A percentile compares a stretch with the other conserved stretches of the same genome.
Evolutionary conservation across 1,284 basidiomycete species (phyloP).

Genomic region (Moniliophthora roreri): DNA sequence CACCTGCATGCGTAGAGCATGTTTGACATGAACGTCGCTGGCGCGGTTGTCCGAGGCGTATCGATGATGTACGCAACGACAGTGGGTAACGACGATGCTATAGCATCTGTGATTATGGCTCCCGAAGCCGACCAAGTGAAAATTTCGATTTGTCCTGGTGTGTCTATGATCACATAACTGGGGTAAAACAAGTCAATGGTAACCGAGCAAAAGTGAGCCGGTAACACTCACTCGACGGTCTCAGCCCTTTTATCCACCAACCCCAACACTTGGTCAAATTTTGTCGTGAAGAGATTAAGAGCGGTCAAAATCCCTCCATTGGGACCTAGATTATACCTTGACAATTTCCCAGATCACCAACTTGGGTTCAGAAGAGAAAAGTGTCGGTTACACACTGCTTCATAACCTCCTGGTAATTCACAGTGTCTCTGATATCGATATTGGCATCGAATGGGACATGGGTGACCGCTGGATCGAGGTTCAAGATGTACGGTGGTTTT

Average conservation of each 20-base stretch:
- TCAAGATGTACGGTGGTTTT: constrained; percentile 92
- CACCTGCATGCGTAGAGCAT: constrained; percentile 99
- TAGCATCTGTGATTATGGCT: constrained; percentile 97
- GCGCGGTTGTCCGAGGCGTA: constrained; percentile 92
- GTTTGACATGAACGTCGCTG: constrained; percentile 99
- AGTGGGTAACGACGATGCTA: constrained; percentile 91
- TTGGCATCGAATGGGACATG: constrained; percentile 93
- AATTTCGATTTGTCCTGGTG: constrained; percentile 99
- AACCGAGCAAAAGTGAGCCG: constrained; percentile 5
- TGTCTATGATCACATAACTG: constrained; percentile 94
- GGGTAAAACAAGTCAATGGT: constrained; percentile 1
- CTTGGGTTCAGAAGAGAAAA: constrained; percentile 16
- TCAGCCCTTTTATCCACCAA: constrained; percentile 91
- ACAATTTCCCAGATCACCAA: constrained; percentile 18
- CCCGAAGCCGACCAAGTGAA: constrained; percentile 99
- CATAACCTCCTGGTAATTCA: constrained; percentile 99
- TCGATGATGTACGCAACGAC: constrained; percentile 98
- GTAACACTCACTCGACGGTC: constrained; percentile 75
- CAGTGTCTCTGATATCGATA: constrained; percentile 97
- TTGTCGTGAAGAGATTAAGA: constrained; percentile 97
- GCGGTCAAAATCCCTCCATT: constrained; percentile 98
- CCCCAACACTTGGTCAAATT: constrained; percentile 96
- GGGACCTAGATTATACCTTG: constrained; percentile 95
- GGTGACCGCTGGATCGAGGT: constrained; percentile 95
- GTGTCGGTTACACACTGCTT: constrained; percentile 79